Evolutionary conservation across 495 filamentous ascomycete species (phyloP).

Genomic region (Aspergillus coremiiformis): DNA sequence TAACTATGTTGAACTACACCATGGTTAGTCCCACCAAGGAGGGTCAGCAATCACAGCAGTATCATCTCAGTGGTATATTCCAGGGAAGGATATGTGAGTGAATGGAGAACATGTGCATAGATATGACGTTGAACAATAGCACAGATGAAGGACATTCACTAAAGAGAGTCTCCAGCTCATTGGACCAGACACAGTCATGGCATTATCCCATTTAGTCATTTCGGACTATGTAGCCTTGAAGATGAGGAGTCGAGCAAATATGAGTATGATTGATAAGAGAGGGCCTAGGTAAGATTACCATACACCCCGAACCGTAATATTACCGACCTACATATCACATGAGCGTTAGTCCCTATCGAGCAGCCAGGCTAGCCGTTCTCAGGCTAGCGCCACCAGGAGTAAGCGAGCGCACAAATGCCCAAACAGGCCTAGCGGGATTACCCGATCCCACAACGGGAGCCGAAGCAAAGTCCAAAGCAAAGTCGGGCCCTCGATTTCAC

Average conservation of each 20-base stretch:
- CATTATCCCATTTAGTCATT: no score
- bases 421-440: constrained; percentile 31
- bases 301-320: neutral
- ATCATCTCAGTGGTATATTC: neutral
- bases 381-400: constrained; percentile 27
- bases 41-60: no score
- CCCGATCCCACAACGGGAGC: constrained; percentile 42
- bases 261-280: neutral
- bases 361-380: neutral
- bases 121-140: no score
- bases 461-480: constrained; percentile 33
- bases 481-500: constrained; percentile 26
- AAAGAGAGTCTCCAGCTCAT: no score
- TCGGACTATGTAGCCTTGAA: no score
- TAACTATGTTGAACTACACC: no score
- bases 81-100: no score
- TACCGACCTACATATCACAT: neutral
- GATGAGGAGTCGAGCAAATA: neutral
- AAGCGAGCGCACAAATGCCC: constrained; percentile 25
- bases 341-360: neutral
- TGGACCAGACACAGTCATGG: no score
- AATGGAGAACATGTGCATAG: no score
- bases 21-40: no score
- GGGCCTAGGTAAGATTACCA: neutral
- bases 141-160: no score